A percentile compares a stretch with the other conserved stretches of the same genome.
Conservation (phyloP, 2,329 filamentous ascomycete species). For the Fusarium musae region DNA sequence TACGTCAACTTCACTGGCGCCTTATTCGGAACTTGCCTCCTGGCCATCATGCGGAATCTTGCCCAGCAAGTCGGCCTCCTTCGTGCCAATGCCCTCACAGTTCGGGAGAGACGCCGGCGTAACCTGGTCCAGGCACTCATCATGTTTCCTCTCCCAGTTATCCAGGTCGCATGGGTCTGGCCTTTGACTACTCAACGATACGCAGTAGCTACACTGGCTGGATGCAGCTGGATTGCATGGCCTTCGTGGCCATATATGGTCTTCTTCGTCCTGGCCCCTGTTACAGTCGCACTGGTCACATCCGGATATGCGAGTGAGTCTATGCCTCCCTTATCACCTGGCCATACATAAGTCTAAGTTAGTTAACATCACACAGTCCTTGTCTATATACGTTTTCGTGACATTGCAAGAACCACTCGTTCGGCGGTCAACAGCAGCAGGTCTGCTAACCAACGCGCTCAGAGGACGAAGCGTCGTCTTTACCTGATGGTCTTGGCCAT, state of each 20-base stretch:
- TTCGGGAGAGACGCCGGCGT: conserved; percentile 55
- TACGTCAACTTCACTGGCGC: conserved; percentile 59
- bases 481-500: conserved; percentile 67
- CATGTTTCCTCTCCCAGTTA: conserved; percentile 64
- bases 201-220: conserved; percentile 59
- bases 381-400: conserved; percentile 59
- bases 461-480: conserved; percentile 62
- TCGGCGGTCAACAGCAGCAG: conserved; percentile 55
- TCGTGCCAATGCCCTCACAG: conserved; percentile 53
- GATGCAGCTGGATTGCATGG: conserved; percentile 59
- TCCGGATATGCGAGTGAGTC: conserved; percentile 61
- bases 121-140: conserved; percentile 61
- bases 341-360: neutral
- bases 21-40: conserved; percentile 61
- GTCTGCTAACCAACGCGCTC: conserved; percentile 54
- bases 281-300: conserved; percentile 56
- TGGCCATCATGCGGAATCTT: conserved; percentile 66
- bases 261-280: conserved; percentile 60
- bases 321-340: neutral
- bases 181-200: conserved; percentile 61
- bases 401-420: conserved; percentile 56
- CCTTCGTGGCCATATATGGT: conserved; percentile 60
- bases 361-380: conserved; percentile 49
- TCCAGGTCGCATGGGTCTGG: conserved; percentile 61
- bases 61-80: conserved; percentile 60